Conservation (phyloP, 192 early-diverging fungal species). For the Coemansia biformis region DNA sequence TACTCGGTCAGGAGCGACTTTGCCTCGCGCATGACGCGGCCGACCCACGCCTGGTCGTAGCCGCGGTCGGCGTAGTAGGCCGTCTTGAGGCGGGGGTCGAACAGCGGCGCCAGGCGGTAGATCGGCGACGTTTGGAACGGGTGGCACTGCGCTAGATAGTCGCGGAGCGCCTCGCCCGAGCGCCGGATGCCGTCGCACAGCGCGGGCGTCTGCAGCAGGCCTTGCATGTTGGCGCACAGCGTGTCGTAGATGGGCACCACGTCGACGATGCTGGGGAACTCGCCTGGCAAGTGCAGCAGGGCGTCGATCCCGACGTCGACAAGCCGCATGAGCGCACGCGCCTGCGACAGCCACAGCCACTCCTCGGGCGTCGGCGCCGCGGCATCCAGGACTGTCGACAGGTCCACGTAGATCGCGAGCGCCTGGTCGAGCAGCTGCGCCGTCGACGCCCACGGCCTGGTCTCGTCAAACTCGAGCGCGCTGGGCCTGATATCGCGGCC, state of each 20-base stretch:
- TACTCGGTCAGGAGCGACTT: constrained; percentile 26
- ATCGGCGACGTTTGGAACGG: constrained; percentile 51
- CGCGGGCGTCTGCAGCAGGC: constrained; percentile 16
- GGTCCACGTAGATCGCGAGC: constrained; percentile 17
- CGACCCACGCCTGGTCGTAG: constrained; percentile 29
- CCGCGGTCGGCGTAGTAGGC: constrained; percentile 40
- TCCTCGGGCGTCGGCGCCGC: constrained; percentile 17
- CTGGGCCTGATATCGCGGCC: constrained; percentile 14
- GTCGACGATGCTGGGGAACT: constrained; percentile 40
- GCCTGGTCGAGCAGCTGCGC: constrained; percentile 24
- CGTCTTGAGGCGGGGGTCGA: constrained; percentile 44
- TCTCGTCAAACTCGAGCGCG: constrained; percentile 21
- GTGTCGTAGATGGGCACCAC: constrained; percentile 44
- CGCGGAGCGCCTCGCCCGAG: constrained; percentile 28
- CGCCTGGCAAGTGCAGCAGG: constrained; percentile 11
- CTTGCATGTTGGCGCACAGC: constrained; percentile 26
- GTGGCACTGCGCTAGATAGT: constrained; percentile 39
- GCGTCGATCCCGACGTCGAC: constrained; percentile 12
- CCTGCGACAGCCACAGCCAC: constrained; percentile 45
- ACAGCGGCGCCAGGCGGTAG: constrained; percentile 44
- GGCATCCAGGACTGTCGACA: constrained; percentile 12
- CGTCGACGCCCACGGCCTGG: constrained; percentile 31
- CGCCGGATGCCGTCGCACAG: constrained; percentile 25
- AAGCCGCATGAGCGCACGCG: constrained; percentile 26
- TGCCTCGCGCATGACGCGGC: constrained; percentile 37